A percentile compares a stretch with the other conserved stretches of the same genome.
These are phyloP conservation scores for Nematodospora valgi DNA, from an alignment of 805 yeast species.

Conservation along the genomic window DNA sequence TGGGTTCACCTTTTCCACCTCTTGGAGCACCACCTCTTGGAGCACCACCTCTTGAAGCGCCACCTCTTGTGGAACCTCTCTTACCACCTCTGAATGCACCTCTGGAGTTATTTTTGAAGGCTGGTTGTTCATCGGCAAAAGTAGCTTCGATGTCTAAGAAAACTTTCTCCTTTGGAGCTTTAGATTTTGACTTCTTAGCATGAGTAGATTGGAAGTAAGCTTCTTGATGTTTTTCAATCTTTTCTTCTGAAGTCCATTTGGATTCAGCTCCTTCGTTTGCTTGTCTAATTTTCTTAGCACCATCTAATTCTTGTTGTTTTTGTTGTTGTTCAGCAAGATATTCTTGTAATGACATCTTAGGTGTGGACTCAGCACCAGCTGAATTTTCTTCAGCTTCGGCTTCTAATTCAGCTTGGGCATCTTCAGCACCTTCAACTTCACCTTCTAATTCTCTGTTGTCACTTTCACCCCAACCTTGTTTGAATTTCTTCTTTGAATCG, in stretches of 20 bases:
- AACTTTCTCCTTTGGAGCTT: constrained; percentile 79
- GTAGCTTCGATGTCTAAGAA: constrained; percentile 70
- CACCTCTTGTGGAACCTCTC: constrained; percentile 31
- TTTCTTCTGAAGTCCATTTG: constrained; percentile 49
- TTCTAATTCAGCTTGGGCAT: constrained; percentile 39
- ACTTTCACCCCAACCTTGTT: constrained; percentile 87
- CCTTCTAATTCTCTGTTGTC: constrained; percentile 62
- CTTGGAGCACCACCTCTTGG: constrained; percentile 51
- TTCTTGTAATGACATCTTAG: constrained; percentile 74
- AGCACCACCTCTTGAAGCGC: constrained; percentile 35
- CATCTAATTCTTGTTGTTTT: constrained; percentile 39
- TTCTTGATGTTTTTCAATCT: constrained; percentile 64
- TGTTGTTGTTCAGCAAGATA: constrained; percentile 70
- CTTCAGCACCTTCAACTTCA: constrained; percentile 49
- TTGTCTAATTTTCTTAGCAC: constrained; percentile 37
- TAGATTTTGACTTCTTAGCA: constrained; percentile 65
- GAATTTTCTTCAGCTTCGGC: constrained; percentile 45
- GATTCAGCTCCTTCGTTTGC: constrained; percentile 60
- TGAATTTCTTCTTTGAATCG: constrained; percentile 81
- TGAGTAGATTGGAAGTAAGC: constrained; percentile 56
- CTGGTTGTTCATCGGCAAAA: constrained; percentile 54
- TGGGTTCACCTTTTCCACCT: constrained; percentile 36
- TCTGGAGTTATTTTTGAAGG: constrained; percentile 25
- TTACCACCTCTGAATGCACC: constrained; percentile 25
- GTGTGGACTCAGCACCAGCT: constrained; percentile 44